Evolutionary conservation across 106 monocot genomes (phyloP).

Genomic region (Cymbidium sinense): DNA sequence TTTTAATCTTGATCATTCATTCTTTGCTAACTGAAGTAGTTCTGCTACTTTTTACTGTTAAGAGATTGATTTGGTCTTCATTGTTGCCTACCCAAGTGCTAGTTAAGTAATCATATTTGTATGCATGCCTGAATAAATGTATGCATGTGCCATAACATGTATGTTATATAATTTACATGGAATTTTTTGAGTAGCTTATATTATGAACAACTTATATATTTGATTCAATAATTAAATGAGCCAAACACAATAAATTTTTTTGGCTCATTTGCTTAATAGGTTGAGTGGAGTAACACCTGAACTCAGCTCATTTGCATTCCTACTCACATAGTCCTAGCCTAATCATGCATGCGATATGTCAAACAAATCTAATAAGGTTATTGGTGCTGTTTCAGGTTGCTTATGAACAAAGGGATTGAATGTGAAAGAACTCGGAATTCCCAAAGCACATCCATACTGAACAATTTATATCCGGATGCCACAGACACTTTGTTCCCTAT

Average conservation of each 20-base stretch:
- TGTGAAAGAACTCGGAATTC: constrained; percentile 9
- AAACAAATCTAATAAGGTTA: background rate
- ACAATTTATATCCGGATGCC: constrained; percentile 10
- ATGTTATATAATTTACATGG: background rate
- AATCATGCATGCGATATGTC: background rate
- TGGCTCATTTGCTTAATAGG: too few species aligned
- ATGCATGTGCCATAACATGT: background rate
- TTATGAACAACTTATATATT: background rate
- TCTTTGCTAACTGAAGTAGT: background rate
- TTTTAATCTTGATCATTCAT: background rate
- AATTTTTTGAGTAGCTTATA: too few species aligned
- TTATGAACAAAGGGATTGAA: constrained; percentile 39
- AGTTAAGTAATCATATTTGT: too few species aligned
- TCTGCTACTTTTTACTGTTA: background rate
- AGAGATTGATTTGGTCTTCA: background rate
- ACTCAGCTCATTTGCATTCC: background rate
- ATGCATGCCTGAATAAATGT: background rate
- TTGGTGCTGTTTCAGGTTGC: constrained; percentile 30
- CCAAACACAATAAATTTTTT: too few species aligned
- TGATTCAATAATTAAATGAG: background rate
- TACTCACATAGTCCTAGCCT: background rate
- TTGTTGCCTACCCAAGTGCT: background rate
- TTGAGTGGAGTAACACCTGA: background rate
- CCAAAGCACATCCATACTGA: constrained; percentile 11
- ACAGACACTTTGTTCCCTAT: constrained; percentile 8